These are phyloP conservation scores for Scleromitrula shiraiana DNA, from an alignment of 2,329 filamentous ascomycete genomes.

Conservation along the genomic window DNA sequence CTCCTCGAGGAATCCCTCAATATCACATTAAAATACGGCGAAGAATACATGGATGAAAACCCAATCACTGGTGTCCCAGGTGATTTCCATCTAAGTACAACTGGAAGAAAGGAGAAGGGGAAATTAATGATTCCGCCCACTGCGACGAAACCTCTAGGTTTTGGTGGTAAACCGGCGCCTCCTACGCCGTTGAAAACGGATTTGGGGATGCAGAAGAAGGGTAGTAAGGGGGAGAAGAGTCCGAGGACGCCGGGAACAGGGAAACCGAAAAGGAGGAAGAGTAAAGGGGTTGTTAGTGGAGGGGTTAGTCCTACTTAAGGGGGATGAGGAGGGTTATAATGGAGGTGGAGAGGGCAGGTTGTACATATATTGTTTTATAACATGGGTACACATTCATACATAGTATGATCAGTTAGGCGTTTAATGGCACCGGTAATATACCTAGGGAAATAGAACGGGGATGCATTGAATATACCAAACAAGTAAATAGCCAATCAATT, in stretches of 20 bases:
- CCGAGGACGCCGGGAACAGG: conserved; percentile 27
- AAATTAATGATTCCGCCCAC: conserved; percentile 19
- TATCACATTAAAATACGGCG: conserved; percentile 50
- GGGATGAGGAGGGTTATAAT: neutral
- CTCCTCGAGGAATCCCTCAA: conserved; percentile 48
- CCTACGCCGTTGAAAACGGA: conserved; percentile 22
- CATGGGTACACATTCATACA: too few species aligned
- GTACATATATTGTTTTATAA: conserved; percentile 1
- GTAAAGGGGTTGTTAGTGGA: conserved; percentile 14
- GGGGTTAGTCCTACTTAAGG: conserved; percentile 19
- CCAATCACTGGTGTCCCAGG: conserved; percentile 59
- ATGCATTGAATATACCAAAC: too few species aligned
- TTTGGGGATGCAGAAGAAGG: conserved; percentile 23
- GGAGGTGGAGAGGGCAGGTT: neutral
- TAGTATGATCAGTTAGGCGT: too few species aligned
- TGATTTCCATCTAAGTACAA: conserved; percentile 56
- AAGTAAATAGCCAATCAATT: too few species aligned
- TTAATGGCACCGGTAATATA: too few species aligned
- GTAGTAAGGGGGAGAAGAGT: conserved; percentile 26
- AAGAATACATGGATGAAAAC: conserved; percentile 61
- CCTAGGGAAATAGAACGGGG: too few species aligned
- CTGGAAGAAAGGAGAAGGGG: conserved; percentile 38
- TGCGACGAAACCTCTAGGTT: conserved; percentile 16
- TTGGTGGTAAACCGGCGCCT: conserved; percentile 11
- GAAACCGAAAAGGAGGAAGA: conserved; percentile 34